Conservation (phyloP, 805 yeast genomes). For the Yamadazyma paraphyllophila region DNA sequence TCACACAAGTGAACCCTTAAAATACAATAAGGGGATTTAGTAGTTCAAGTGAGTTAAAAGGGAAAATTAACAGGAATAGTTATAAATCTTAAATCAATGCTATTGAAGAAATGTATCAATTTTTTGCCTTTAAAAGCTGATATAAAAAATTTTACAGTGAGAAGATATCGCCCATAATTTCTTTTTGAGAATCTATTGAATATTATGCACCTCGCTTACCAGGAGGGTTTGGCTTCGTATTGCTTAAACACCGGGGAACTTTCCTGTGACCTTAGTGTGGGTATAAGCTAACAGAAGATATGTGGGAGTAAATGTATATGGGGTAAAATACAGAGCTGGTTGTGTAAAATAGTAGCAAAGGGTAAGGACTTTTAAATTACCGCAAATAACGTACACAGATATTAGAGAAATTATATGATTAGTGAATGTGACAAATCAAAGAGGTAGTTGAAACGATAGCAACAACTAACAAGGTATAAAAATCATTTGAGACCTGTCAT, state of each 20-base stretch:
- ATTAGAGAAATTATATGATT: background rate
- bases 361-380: too few species aligned
- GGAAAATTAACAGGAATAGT: background rate
- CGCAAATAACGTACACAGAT: too few species aligned
- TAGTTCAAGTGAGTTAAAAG: background rate
- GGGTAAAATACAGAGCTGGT: too few species aligned
- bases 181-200: background rate
- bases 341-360: too few species aligned
- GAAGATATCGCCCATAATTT: conserved; percentile 11
- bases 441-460: background rate
- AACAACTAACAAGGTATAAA: background rate
- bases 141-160: conserved; percentile 7
- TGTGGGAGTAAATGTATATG: too few species aligned
- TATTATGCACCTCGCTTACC: background rate
- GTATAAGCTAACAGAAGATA: too few species aligned
- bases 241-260: too few species aligned
- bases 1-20: too few species aligned
- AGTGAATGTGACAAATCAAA: background rate
- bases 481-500: background rate
- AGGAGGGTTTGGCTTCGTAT: background rate
- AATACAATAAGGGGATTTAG: too few species aligned
- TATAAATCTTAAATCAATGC: background rate
- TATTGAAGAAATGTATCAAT: conserved; percentile 4
- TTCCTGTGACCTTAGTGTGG: too few species aligned
- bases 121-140: conserved; percentile 5